Evolutionary conservation across 495 filamentous ascomycete species (phyloP).

Genomic region (Aspergillus sclerotioniger): DNA sequence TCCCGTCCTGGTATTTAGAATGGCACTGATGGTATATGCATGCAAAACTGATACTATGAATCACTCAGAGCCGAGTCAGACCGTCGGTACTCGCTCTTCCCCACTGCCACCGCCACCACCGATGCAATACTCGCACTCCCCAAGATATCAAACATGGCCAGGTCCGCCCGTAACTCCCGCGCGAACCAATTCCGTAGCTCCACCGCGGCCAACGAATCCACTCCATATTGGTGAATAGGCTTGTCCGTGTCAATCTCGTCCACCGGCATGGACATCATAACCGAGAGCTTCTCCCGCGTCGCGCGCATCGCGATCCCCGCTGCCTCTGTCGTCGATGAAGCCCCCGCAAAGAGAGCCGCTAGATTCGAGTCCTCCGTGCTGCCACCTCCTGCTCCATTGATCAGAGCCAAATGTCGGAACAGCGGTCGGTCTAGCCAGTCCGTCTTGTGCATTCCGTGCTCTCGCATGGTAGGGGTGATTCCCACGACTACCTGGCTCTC

Average conservation of each 20-base stretch:
- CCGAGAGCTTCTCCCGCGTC: slow-evolving; percentile 15
- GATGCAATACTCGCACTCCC: slow-evolving; percentile 9
- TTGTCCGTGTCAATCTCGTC: slow-evolving; percentile 34
- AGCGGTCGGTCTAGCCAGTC: slow-evolving; percentile 6
- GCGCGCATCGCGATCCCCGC: slow-evolving; percentile 1
- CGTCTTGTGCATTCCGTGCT: slow-evolving; percentile 9
- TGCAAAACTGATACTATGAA: no score
- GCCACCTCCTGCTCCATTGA: not conserved
- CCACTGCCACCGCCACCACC: slow-evolving; percentile 2
- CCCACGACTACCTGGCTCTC: not conserved
- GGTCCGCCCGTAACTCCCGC: slow-evolving; percentile 27
- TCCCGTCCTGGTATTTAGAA: no score
- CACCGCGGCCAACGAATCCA: slow-evolving; percentile 46
- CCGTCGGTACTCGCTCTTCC: not conserved
- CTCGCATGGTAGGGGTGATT: not conserved
- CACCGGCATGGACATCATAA: slow-evolving; percentile 22
- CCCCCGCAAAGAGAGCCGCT: not conserved
- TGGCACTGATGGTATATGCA: no score
- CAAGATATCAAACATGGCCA: slow-evolving; percentile 31
- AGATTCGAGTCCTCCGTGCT: not conserved
- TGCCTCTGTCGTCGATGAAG: slow-evolving; percentile 7
- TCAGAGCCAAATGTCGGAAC: not conserved
- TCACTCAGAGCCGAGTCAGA: not conserved
- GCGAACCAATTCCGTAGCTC: slow-evolving; percentile 43
- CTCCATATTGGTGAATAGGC: slow-evolving; percentile 31